Evolutionary conservation across 345 rosid species (phyloP).

Genomic region (Melaleuca quinquenervia): DNA sequence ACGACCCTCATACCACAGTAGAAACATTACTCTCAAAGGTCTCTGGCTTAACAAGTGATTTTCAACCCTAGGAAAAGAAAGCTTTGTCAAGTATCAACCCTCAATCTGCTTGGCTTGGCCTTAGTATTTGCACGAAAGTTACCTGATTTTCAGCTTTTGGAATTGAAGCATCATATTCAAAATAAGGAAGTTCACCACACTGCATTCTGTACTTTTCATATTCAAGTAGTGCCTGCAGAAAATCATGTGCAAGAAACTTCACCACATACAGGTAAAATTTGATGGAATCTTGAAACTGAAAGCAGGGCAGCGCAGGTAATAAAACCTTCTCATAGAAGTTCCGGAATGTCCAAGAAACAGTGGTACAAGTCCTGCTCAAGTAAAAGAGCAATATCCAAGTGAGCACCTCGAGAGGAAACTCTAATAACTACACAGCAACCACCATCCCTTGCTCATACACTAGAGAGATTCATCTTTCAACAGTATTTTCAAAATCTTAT

Average conservation of each 20-base stretch:
- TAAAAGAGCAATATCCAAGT: background rate
- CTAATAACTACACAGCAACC: background rate
- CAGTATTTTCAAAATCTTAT: background rate
- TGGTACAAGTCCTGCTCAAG: slow-evolving; percentile 54
- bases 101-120: background rate
- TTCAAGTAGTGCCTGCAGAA: slow-evolving; percentile 47
- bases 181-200: slow-evolving; percentile 35
- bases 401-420: background rate
- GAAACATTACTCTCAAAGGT: background rate
- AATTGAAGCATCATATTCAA: slow-evolving; percentile 20
- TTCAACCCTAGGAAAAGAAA: background rate
- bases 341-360: slow-evolving; percentile 71
- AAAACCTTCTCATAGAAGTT: slow-evolving; percentile 61
- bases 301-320: background rate
- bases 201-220: slow-evolving; percentile 51
- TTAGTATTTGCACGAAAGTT: background rate
- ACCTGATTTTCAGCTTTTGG: slow-evolving; percentile 49
- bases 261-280: background rate
- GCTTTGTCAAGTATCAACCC: background rate
- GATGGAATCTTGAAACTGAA: background rate
- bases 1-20: background rate
- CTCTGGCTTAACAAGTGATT: background rate
- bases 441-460: background rate
- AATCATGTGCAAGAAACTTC: background rate
- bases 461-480: background rate